Evolutionary conservation across 1,284 basidiomycete genomes (phyloP).

Genomic region (Xerocomus nothofagi): DNA sequence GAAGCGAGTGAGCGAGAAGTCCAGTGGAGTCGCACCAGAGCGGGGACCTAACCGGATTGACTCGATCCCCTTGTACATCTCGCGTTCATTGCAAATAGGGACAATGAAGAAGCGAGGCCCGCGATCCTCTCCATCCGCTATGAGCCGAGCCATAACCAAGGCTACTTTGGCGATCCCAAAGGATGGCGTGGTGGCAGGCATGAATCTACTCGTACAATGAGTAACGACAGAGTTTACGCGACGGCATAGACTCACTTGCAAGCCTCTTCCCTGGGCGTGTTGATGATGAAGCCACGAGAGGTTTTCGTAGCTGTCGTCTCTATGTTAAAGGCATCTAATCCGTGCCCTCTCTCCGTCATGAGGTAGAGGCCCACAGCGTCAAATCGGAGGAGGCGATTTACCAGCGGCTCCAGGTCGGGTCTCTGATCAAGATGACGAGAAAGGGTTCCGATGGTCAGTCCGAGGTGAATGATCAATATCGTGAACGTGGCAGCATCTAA

Average conservation of each 20-base stretch:
- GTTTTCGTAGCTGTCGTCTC: constrained; percentile 59
- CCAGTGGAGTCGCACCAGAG: constrained; percentile 23
- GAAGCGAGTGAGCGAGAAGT: constrained; percentile 28
- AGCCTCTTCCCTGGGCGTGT: constrained; percentile 55
- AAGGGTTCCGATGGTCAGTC: constrained; percentile 47
- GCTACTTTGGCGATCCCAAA: constrained; percentile 46
- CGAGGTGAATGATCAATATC: constrained; percentile 48
- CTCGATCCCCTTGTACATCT: constrained; percentile 45
- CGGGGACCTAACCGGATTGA: constrained; percentile 24
- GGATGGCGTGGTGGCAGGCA: constrained; percentile 58
- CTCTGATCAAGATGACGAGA: constrained; percentile 46
- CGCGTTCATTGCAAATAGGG: constrained; percentile 25
- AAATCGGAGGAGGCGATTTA: constrained; percentile 47
- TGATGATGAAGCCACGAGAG: constrained; percentile 48
- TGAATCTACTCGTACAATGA: constrained; percentile 41
- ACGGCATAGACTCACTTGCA: constrained; percentile 45
- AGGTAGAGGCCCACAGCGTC: constrained; percentile 52
- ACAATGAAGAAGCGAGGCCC: constrained; percentile 56
- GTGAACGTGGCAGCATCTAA: constrained; percentile 51
- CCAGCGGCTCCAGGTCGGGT: constrained; percentile 47
- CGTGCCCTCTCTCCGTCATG: constrained; percentile 57
- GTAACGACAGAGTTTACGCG: not conserved
- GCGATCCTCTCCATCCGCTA: constrained; percentile 48
- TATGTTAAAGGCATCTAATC: constrained; percentile 57
- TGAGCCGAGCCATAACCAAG: constrained; percentile 37